Conservation (phyloP, 768 basidiomycete genomes). For the Dioszegia hungarica region DNA sequence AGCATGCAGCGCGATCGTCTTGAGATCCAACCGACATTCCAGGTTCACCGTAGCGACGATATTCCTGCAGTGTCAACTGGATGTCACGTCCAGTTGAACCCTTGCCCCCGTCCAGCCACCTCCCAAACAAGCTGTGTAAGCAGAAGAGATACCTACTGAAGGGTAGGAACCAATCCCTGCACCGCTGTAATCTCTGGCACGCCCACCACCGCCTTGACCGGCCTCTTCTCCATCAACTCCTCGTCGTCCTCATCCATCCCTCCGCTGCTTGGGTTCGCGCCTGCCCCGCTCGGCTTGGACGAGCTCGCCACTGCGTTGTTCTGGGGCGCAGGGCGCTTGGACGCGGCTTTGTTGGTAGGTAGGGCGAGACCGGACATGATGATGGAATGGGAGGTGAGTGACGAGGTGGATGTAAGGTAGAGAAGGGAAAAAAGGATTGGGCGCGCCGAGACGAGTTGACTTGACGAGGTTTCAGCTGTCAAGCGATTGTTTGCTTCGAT, state of each 20-base stretch:
- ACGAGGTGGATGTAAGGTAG: too few species aligned
- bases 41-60: conserved; percentile 99
- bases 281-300: conserved; percentile 4
- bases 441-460: too few species aligned
- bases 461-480: too few species aligned
- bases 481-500: too few species aligned
- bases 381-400: background rate
- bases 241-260: conserved; percentile 6
- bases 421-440: background rate
- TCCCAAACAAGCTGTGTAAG: background rate
- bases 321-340: background rate
- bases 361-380: conserved; percentile 24
- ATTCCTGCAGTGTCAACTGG: conserved; percentile 54
- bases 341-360: conserved; percentile 5
- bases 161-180: conserved; percentile 95
- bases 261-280: background rate
- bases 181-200: conserved; percentile 77
- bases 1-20: conserved; percentile 96
- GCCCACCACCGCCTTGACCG: conserved; percentile 19
- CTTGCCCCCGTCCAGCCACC: background rate
- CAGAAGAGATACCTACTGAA: conserved; percentile 59
- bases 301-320: background rate
- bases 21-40: conserved; percentile 91
- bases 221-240: conserved; percentile 7
- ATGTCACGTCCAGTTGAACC: background rate